Evolutionary conservation across 768 basidiomycete species (phyloP), one percentile per base, ranked within the genome.

Genomic region (Tricholoma saponaceum): DNA sequence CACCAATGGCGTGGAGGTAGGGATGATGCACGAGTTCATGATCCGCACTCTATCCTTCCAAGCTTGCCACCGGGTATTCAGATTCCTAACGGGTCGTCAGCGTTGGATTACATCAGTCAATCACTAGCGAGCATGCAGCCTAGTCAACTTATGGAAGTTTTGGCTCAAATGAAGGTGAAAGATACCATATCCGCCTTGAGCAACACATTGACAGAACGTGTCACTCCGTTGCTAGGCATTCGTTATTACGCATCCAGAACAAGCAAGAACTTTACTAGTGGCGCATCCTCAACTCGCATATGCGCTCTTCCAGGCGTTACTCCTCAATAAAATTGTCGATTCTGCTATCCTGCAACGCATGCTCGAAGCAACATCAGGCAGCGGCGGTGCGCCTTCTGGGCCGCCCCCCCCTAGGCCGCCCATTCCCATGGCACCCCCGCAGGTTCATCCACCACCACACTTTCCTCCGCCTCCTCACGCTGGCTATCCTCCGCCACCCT

Each of bases 111-210:
- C 55, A 98, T 98, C 69, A 92, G 84, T 68, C 83, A 89, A 67
- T 89, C 87, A 3, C 79, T 99, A 46, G 95, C 90, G 41, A 84
- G 78, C 26, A 90, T 96, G 79, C 83, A 84, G 54, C 92, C 93
- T 0, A 80, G 77, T 37, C 92, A 96, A 67, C 76, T 96, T 60
- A 85, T 95, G 74, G 96, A 99, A 72, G 89, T 98, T 8, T 76
- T 99, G 63, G 90, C 90, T n/a, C 93, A 97, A 71, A 95, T 96
- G 90, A 98, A 98, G 87, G 97, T 95, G 69, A 67, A 80, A 72
- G 52, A 50, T 53, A 59, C 16, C 55, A 51, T 63, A 64, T 39
- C 58, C 55, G 54, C 46, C 37, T 41, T 35, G 28, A 26, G 47
- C 25, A 52, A 46, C 46, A 8, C 47, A 46, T 43, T 59, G 39